phyloP scores from a whole-genome alignment of 2,329 filamentous ascomycete species.

The Sporothrix globosa region DNA sequence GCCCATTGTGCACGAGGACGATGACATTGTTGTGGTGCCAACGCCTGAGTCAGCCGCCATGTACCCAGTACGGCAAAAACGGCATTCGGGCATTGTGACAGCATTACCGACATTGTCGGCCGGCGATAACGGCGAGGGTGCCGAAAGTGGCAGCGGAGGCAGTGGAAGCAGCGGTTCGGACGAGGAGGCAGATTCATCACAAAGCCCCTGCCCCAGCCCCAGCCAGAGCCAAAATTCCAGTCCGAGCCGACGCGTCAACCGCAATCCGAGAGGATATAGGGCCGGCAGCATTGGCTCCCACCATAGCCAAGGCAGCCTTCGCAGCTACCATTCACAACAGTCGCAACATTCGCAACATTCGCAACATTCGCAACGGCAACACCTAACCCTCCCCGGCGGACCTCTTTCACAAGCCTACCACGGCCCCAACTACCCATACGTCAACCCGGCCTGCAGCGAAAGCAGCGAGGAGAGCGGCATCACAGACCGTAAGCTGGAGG shows the following conservation, averaged over 20 bases:
- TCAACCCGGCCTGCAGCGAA: constrained; percentile 28
- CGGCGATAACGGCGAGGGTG: not conserved
- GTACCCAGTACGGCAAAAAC: constrained; percentile 39
- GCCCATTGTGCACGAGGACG: constrained; percentile 48
- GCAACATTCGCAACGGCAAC: not conserved
- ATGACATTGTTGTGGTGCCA: constrained; percentile 32
- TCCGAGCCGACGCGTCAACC: not conserved
- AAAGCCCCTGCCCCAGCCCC: not conserved
- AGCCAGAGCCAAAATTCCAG: not conserved
- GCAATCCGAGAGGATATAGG: not conserved
- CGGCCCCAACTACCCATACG: constrained; percentile 24
- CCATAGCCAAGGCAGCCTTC: constrained; percentile 3
- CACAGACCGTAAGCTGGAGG: constrained; percentile 25
- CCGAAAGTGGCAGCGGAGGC: not conserved
- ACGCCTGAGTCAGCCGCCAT: constrained; percentile 29
- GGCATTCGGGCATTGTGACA: constrained; percentile 34
- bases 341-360: not conserved
- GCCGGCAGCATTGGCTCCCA: constrained; percentile 1
- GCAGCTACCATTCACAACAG: not conserved
- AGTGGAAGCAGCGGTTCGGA: constrained; percentile 7
- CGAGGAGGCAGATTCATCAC: constrained; percentile 17
- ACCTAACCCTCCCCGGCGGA: not conserved
- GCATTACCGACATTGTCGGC: constrained; percentile 35
- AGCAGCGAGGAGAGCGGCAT: constrained; percentile 33
- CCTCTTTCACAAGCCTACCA: not conserved